Evolutionary conservation across 108 stramenopile genomes (phyloP), one percentile per base, ranked within the genome.

Genomic region (Cyclotella cryptica): DNA sequence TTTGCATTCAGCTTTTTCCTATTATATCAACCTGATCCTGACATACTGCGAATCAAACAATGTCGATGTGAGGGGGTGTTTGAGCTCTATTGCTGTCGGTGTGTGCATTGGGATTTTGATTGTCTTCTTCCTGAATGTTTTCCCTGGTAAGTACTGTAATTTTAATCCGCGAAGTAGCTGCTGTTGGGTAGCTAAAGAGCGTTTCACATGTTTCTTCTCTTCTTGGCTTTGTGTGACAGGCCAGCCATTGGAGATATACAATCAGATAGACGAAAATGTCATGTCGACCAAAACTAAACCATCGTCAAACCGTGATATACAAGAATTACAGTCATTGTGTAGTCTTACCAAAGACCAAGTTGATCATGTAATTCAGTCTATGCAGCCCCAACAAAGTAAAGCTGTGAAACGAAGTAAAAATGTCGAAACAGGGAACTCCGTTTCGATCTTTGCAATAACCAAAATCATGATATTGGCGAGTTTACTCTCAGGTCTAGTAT

Each of bases 41-140:
- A 8, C 8, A 24, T 66, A 66, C 45, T 47, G 43, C 22, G 45
- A 66, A 66, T 66, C 65, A 21, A 45, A 47, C 21, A 66, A 66
- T 47, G 45, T 66, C 24, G 45, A 47, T 35, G 45, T 62, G 1
- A 30, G n/a, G n/a, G 65, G 45, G 7, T 10, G 12, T 0, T 3
- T 46, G 7, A 0, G 43, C 45, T 66, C 45, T 5, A 47, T 66
- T 18, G 21, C 22, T 10, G 12, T 26, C 44, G 65, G 65, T 27
- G 43, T 66, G 3, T 45, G 15, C 45, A 24, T 24, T 15, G 65
- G 65, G 22, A 18, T 66, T 45, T 22, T 27, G 21, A 44, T 46
- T 6, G 22, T 66, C 21, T 1, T 46, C 11, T 14, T 66, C 14
- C 45, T 66, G 22, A 26, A 4, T 2, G 43, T 47, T 28, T 66